Evolutionary conservation across 2,329 filamentous ascomycete species (phyloP), one percentile per base, ranked within the genome.

Genomic region (Metarhizium rileyi): DNA sequence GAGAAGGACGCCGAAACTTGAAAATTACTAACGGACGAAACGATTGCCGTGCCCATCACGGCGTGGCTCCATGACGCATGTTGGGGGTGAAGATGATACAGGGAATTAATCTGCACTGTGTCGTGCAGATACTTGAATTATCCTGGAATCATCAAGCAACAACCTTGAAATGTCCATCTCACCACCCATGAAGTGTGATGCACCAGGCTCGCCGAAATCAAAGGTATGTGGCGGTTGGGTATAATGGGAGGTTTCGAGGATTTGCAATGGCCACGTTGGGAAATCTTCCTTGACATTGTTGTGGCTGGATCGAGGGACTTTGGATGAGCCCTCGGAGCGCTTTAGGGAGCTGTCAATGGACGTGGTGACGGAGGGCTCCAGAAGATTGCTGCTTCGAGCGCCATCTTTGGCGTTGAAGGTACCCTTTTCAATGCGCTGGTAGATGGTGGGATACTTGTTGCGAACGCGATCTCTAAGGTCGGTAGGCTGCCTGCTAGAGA

Each of bases 131-230:
- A 53, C 44, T 42, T 59, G 63, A 8, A 52, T 50, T 3, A 62
- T 50, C 50, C 67, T 68, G 4, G 66, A 64, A 53, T 80, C 77
- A 48, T 81, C 77, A n/a, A 82, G 67, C 2, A 83, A 61, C 2
- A 83, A 67, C 12, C 79, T 72, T 16, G 77, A 78, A 43, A 83
- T 80, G 47, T 80, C 79, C 79, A 83, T 83, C 59, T 81, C 79
- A 16, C 76, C 73, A 3, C 69, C 69, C 44, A 70, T 61, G 48
- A 71, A 66, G 3, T 72, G 67, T 3, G 68, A 59, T 4, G 62
- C 60, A 9, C 66, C 59, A 5, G 61, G 57, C 41, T 77, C 74
- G 35, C 61, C 63, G 64, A 74, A 72, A 38, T 78, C 74, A 27
- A 75, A 68, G 16, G 62, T 59, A 16, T 57, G 63, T 44, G 51